Conservation (phyloP, 2,329 filamentous ascomycete genomes). For the Pseudocercospora fuligena region DNA sequence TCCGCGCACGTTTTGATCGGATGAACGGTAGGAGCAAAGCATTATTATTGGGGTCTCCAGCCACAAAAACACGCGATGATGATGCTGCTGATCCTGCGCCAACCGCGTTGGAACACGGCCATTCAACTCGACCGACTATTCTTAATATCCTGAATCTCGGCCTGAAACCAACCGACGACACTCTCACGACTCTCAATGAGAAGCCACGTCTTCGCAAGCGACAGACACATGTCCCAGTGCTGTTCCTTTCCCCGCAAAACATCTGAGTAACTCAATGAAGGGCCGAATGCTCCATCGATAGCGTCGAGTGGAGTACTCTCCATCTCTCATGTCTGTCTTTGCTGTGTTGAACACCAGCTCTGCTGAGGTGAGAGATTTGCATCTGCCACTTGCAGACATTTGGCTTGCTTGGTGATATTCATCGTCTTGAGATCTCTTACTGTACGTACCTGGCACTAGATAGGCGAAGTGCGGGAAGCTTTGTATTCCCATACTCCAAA, state of each 20-base stretch:
- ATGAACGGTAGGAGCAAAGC: slow-evolving; percentile 1
- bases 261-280: neutral
- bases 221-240: neutral
- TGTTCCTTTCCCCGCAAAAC: no score
- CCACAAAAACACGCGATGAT: neutral
- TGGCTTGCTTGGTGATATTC: no score
- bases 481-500: neutral
- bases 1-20: neutral
- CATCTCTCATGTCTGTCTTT: no score
- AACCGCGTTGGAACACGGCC: no score
- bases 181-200: neutral
- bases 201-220: neutral
- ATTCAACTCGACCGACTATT: neutral
- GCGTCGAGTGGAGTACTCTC: no score
- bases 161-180: neutral
- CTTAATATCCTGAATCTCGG: neutral
- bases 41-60: neutral
- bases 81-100: neutral
- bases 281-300: neutral
- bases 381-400: no score
- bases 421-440: no score
- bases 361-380: no score
- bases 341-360: no score
- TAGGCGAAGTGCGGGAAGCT: slow-evolving; percentile 5
- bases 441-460: slow-evolving; percentile 6